phyloP scores from a whole-genome alignment of 495 filamentous ascomycete genomes.

The Hypoxylon crocopeplum region DNA sequence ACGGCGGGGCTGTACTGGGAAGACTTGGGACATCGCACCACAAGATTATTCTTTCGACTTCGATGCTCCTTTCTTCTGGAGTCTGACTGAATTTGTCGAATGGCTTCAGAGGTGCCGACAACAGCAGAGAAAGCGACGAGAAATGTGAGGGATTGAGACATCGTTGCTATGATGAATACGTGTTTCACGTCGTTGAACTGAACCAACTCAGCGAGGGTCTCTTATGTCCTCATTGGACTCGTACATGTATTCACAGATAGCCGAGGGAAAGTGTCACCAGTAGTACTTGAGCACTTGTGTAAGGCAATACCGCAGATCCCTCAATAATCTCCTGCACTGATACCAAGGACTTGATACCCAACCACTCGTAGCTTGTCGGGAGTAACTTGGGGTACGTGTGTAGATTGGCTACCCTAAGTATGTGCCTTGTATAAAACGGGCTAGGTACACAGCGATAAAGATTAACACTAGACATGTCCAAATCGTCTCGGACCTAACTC shows the following conservation, averaged over 20 bases:
- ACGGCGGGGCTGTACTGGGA: constrained; percentile 47
- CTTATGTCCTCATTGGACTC: constrained; percentile 20
- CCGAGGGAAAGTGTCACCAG: neutral
- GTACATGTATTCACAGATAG: constrained; percentile 7
- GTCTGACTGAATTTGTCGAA: constrained; percentile 55
- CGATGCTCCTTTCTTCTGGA: constrained; percentile 55
- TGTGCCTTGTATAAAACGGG: constrained; percentile 6
- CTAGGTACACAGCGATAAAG: neutral
- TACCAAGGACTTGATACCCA: constrained; percentile 13
- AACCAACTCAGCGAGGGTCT: neutral
- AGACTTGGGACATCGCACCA: constrained; percentile 53
- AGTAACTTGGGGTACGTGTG: constrained; percentile 6
- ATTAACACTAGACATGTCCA: neutral
- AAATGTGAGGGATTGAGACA: constrained; percentile 46
- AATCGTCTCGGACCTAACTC: constrained; percentile 1
- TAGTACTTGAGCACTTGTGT: constrained; percentile 7
- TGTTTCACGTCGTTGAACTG: constrained; percentile 7
- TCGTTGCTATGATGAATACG: constrained; percentile 2
- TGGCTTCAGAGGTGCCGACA: constrained; percentile 58
- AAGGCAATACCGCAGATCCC: constrained; percentile 12
- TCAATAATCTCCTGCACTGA: constrained; percentile 11
- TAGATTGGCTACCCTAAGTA: neutral
- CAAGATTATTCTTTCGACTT: constrained; percentile 56
- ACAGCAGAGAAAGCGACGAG: constrained; percentile 60
- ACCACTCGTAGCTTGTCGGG: constrained; percentile 14